A percentile compares a stretch with the other conserved stretches of the same genome.
Conservation (phyloP, 2,329 filamentous ascomycete species). For the Calonectria honghensis region DNA sequence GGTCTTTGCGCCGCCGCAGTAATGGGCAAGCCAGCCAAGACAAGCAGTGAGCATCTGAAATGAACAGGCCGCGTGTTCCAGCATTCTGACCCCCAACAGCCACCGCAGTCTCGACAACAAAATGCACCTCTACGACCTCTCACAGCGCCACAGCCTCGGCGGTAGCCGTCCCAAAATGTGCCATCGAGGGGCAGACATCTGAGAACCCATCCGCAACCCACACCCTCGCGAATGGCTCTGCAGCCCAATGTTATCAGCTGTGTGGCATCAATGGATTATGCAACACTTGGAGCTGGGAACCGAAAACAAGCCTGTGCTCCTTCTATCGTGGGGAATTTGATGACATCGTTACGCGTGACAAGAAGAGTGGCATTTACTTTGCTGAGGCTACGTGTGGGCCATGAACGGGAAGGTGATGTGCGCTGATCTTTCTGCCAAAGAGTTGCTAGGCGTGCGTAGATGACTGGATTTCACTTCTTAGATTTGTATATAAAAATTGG, state of each 20-base stretch:
- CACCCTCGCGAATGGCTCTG: not conserved
- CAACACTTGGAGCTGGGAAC: constrained; percentile 14
- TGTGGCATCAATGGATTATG: constrained; percentile 1
- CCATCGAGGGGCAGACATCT: not conserved
- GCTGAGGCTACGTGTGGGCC: not conserved
- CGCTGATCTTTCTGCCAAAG: too few species aligned
- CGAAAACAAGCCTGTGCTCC: not conserved
- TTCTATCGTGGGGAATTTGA: constrained; percentile 8
- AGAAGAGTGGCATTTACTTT: not conserved
- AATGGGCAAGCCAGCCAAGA: not conserved
- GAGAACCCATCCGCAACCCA: not conserved
- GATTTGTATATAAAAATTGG: too few species aligned
- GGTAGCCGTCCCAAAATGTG: not conserved
- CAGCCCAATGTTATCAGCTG: not conserved
- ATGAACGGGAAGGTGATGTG: not conserved
- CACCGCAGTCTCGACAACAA: not conserved
- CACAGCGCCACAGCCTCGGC: not conserved
- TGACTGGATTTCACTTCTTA: too few species aligned
- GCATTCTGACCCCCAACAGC: not conserved
- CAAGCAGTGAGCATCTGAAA: not conserved
- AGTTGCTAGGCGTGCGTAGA: too few species aligned
- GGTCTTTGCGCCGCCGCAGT: not conserved
- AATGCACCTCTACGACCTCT: not conserved
- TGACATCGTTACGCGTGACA: not conserved
- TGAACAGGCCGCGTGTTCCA: not conserved